A percentile compares a stretch with the other conserved stretches of the same genome.
Conservation (phyloP, 2,329 filamentous ascomycete species). For the Dactylellina parvicollis region DNA sequence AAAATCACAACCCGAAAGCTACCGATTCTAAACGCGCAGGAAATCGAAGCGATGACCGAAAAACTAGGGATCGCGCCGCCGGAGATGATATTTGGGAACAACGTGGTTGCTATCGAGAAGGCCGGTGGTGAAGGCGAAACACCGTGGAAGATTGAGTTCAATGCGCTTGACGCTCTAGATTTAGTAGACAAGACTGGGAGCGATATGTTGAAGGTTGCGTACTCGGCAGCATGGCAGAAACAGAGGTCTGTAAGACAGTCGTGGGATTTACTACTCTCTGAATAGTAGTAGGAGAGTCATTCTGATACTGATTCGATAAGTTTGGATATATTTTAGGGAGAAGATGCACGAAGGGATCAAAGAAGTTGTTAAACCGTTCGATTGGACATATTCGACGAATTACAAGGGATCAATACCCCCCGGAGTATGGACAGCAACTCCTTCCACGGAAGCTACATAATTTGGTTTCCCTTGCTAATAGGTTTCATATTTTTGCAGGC, state of each 20-base stretch:
- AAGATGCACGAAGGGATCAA: slow-evolving; percentile 86
- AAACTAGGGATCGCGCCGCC: slow-evolving; percentile 86
- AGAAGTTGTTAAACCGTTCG: slow-evolving; percentile 93
- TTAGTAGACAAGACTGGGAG: slow-evolving; percentile 92
- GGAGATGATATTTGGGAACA: slow-evolving; percentile 99
- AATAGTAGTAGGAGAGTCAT: slow-evolving; percentile 61
- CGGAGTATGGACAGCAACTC: slow-evolving; percentile 58
- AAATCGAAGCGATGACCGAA: slow-evolving; percentile 84
- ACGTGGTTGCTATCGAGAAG: slow-evolving; percentile 80
- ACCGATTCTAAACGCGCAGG: slow-evolving; percentile 89
- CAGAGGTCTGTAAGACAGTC: slow-evolving; percentile 65
- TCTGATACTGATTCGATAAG: slow-evolving; percentile 55
- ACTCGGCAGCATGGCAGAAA: slow-evolving; percentile 85
- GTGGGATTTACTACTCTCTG: not conserved
- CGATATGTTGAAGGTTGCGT: slow-evolving; percentile 87
- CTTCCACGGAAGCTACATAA: not conserved
- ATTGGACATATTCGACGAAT: slow-evolving; percentile 95
- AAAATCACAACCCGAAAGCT: slow-evolving; percentile 67
- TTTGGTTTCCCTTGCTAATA: not conserved
- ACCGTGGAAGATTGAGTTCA: slow-evolving; percentile 81
- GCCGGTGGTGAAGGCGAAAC: slow-evolving; percentile 66
- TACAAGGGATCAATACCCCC: slow-evolving; percentile 76
- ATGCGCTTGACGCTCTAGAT: slow-evolving; percentile 86
- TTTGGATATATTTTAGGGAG: slow-evolving; percentile 66
- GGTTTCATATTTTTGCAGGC: not conserved